Conservation (phyloP, 257 asterid species). For the Parsonsia alboflavescens region DNA sequence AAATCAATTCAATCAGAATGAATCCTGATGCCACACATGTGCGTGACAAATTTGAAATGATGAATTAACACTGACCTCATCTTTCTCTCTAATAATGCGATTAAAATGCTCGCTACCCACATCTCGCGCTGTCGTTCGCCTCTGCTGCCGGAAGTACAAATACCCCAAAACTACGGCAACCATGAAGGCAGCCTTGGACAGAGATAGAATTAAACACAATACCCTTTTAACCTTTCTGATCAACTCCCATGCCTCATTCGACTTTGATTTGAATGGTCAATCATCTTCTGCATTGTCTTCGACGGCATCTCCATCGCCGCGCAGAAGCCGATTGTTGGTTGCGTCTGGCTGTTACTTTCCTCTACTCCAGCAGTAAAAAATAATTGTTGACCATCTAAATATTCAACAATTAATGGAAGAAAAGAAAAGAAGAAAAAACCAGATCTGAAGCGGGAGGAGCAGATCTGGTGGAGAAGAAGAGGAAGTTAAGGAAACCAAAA, state of each 20-base stretch:
- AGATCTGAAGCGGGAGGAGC: no score
- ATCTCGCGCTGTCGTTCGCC: constrained; percentile 3
- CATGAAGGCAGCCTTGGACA: constrained; percentile 19
- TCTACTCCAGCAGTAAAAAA: constrained; percentile 42
- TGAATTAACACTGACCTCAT: constrained; percentile 22
- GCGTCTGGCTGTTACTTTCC: constrained; percentile 57
- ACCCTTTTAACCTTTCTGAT: constrained; percentile 36
- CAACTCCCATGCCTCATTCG: constrained; percentile 61
- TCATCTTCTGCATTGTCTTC: constrained; percentile 56
- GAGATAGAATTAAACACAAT: constrained; percentile 18
- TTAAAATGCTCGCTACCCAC: constrained; percentile 14
- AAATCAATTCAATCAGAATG: background rate
- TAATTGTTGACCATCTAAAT: no score
- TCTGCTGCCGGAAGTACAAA: constrained; percentile 21
- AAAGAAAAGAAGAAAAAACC: no score
- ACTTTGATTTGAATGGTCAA: constrained; percentile 59
- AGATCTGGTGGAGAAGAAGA: no score
- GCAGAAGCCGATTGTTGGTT: constrained; percentile 52
- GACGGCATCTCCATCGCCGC: constrained; percentile 37
- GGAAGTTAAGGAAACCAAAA: no score
- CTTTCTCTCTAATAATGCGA: constrained; percentile 40
- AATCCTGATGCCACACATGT: no score
- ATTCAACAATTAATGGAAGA: no score
- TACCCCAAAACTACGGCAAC: constrained; percentile 20
- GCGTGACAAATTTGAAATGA: background rate